Evolutionary conservation across 2,329 filamentous ascomycete genomes (phyloP).

Genomic region (Colletotrichum paranaense): DNA sequence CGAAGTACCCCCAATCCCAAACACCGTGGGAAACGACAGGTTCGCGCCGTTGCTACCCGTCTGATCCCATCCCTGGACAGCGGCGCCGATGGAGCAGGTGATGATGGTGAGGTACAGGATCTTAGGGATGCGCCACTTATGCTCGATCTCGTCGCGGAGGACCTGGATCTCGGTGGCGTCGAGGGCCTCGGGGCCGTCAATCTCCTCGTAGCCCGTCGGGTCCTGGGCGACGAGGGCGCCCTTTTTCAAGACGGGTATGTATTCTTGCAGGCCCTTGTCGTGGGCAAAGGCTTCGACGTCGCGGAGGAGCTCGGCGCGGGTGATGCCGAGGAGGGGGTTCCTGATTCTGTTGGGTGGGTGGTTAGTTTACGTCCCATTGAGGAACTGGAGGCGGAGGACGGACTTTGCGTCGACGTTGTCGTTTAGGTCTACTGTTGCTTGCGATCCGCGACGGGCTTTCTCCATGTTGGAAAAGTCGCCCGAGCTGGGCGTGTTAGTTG

Average conservation of each 20-base stretch:
- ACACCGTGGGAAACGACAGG: constrained; percentile 55
- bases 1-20: constrained; percentile 57
- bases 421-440: constrained; percentile 52
- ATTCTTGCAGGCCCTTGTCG: constrained; percentile 56
- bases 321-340: constrained; percentile 60
- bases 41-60: constrained; percentile 62
- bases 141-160: constrained; percentile 55
- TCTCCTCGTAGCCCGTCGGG: constrained; percentile 59
- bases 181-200: constrained; percentile 52
- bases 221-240: constrained; percentile 64
- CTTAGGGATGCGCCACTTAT: constrained; percentile 62
- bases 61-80: constrained; percentile 64
- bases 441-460: constrained; percentile 11
- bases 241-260: constrained; percentile 59
- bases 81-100: constrained; percentile 64
- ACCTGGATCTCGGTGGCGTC: constrained; percentile 53
- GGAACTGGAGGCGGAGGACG: constrained; percentile 30
- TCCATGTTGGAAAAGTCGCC: constrained; percentile 6
- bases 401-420: constrained; percentile 60
- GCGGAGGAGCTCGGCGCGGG: constrained; percentile 54
- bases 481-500: neutral
- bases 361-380: constrained; percentile 32
- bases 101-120: constrained; percentile 61
- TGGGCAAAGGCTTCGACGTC: constrained; percentile 66
- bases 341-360: constrained; percentile 47